A percentile compares a stretch with the other conserved stretches of the same genome.
Conservation (phyloP, 768 basidiomycete genomes). For the Termitomyces sp. region DNA sequence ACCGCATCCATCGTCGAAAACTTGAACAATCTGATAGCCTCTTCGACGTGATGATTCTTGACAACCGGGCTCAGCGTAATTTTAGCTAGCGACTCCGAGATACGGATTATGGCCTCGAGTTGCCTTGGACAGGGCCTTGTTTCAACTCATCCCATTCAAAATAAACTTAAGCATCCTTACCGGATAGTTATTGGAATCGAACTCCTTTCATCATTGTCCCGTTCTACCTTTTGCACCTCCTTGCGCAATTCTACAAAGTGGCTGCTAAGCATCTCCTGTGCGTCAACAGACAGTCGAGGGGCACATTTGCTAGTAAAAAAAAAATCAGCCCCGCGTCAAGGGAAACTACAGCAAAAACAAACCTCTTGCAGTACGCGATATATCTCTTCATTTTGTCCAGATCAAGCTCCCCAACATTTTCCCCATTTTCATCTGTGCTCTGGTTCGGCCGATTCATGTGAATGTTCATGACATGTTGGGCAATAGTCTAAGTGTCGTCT, state of each 20-base stretch:
- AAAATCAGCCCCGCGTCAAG: background rate
- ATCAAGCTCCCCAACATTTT: constrained; percentile 82
- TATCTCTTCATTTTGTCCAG: constrained; percentile 99
- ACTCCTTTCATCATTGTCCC: constrained; percentile 94
- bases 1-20: constrained; percentile 99
- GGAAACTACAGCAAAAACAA: constrained; percentile 13
- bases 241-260: constrained; percentile 92
- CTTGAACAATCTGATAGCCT: constrained; percentile 97
- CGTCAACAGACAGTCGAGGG: constrained; percentile 87
- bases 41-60: constrained; percentile 91
- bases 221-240: constrained; percentile 92
- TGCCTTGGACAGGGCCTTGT: constrained; percentile 39
- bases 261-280: constrained; percentile 93
- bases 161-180: constrained; percentile 37
- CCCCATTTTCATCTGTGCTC: constrained; percentile 52
- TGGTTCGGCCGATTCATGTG: constrained; percentile 91
- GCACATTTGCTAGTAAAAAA: constrained; percentile 76
- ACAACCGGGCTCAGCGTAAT: constrained; percentile 85
- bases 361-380: constrained; percentile 95
- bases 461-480: constrained; percentile 96
- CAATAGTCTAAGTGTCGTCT: constrained; percentile 62
- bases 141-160: background rate
- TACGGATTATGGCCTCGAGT: constrained; percentile 98
- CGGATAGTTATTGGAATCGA: constrained; percentile 98
- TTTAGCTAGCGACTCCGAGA: constrained; percentile 95